A percentile compares a stretch with the other conserved stretches of the same genome.
These are phyloP conservation scores for Puccinia novopanici DNA, from an alignment of 1,284 basidiomycete species.

Conservation along the genomic window DNA sequence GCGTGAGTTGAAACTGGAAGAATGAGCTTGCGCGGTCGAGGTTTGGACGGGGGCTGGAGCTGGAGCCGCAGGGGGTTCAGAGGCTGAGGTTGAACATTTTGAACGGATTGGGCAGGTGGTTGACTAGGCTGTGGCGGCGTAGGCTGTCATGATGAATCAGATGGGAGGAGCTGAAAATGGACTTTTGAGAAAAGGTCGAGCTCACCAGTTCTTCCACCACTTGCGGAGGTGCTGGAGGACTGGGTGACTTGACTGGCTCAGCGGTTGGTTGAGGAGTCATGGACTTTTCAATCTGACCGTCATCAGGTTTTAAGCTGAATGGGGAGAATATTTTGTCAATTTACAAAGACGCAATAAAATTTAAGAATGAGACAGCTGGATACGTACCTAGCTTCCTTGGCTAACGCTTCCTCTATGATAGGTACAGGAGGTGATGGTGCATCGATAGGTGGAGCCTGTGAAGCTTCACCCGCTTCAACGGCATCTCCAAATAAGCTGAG, in stretches of 20 bases:
- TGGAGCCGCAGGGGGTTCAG: slow-evolving; percentile 16
- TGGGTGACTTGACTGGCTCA: slow-evolving; percentile 30
- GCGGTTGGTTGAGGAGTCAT: slow-evolving; percentile 25
- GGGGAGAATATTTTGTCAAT: slow-evolving; percentile 1
- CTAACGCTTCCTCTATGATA: slow-evolving; percentile 17
- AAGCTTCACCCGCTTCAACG: slow-evolving; percentile 12
- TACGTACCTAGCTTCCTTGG: slow-evolving; percentile 30
- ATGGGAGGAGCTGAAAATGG: not conserved
- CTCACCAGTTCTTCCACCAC: slow-evolving; percentile 40
- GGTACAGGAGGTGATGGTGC: slow-evolving; percentile 44
- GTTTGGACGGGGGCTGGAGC: slow-evolving; percentile 19
- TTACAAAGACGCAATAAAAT: not conserved
- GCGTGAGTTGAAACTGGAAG: slow-evolving; percentile 39
- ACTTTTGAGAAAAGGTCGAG: not conserved
- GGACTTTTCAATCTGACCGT: slow-evolving; percentile 18
- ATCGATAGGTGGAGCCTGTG: slow-evolving; percentile 28
- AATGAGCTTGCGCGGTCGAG: slow-evolving; percentile 23
- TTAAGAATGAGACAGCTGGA: not conserved
- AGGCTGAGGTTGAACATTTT: slow-evolving; percentile 35
- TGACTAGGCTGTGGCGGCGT: slow-evolving; percentile 14
- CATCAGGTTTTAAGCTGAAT: slow-evolving; percentile 40
- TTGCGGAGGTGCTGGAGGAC: slow-evolving; percentile 29
- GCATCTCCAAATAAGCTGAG: slow-evolving; percentile 44
- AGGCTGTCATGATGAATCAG: slow-evolving; percentile 5
- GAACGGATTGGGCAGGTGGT: slow-evolving; percentile 24